Conservation (phyloP, 2,329 filamentous ascomycete species). For the Aspergillus felis region DNA sequence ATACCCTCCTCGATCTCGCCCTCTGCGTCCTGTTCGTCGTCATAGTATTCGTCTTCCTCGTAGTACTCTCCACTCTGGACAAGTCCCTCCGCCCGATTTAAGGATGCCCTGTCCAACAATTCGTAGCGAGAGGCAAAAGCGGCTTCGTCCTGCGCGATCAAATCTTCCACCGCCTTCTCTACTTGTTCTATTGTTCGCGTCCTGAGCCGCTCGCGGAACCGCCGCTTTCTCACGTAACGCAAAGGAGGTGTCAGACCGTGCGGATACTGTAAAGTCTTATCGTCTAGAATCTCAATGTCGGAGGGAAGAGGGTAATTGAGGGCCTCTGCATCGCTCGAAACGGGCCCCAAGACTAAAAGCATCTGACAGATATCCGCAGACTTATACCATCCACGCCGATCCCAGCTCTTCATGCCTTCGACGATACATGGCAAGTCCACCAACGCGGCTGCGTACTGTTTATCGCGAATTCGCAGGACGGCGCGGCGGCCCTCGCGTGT, state of each 20-base stretch:
- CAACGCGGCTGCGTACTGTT: slow-evolving; percentile 71
- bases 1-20: slow-evolving; percentile 46
- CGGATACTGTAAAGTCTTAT: slow-evolving; percentile 68
- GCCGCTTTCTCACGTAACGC: slow-evolving; percentile 75
- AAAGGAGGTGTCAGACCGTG: slow-evolving; percentile 86
- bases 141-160: slow-evolving; percentile 66
- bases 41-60: slow-evolving; percentile 37
- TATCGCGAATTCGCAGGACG: slow-evolving; percentile 64
- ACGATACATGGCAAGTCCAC: slow-evolving; percentile 83
- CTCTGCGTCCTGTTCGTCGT: slow-evolving; percentile 48
- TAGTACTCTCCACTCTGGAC: slow-evolving; percentile 47
- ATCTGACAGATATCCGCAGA: slow-evolving; percentile 86
- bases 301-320: slow-evolving; percentile 63
- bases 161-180: slow-evolving; percentile 70
- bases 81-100: slow-evolving; percentile 41
- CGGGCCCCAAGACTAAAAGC: slow-evolving; percentile 70
- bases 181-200: slow-evolving; percentile 82
- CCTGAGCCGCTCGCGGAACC: slow-evolving; percentile 78
- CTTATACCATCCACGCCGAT: slow-evolving; percentile 82
- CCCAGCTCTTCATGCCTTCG: slow-evolving; percentile 91
- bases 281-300: slow-evolving; percentile 57
- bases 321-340: slow-evolving; percentile 64
- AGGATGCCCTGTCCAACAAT: slow-evolving; percentile 54
- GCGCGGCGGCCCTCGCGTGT: slow-evolving; percentile 66
- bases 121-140: slow-evolving; percentile 60